phyloP scores from a whole-genome alignment of 352 stramenopile genomes.

The Pythium insidiosum region DNA sequence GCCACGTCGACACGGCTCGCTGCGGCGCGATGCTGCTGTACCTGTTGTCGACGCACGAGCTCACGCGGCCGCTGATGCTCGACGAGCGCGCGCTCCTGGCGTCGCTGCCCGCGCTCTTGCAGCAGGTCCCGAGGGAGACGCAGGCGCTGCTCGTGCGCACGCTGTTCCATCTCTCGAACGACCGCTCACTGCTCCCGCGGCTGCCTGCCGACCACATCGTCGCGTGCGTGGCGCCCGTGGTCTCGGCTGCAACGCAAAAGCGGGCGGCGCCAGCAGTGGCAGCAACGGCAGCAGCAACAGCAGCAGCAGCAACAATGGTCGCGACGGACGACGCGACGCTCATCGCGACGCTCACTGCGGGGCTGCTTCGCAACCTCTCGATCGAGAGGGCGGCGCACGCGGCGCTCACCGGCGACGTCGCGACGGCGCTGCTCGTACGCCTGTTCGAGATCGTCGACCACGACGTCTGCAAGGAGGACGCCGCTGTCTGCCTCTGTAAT shows the following conservation, averaged over 20 bases:
- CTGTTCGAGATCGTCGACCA: slow-evolving; percentile 41
- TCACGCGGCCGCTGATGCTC: slow-evolving; percentile 21
- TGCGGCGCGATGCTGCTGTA: slow-evolving; percentile 52
- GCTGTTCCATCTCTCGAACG: slow-evolving; percentile 57
- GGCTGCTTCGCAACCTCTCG: slow-evolving; percentile 48
- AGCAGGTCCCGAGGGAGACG: slow-evolving; percentile 20
- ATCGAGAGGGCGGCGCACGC: slow-evolving; percentile 24
- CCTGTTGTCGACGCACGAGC: slow-evolving; percentile 34
- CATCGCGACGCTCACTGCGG: slow-evolving; percentile 14
- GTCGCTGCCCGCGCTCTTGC: slow-evolving; percentile 24
- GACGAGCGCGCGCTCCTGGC: slow-evolving; percentile 12
- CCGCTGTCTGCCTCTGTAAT: slow-evolving; percentile 52
- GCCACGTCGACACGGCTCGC: slow-evolving; percentile 23
- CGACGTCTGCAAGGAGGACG: slow-evolving; percentile 32
- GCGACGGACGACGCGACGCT: neutral
- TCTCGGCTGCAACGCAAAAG: too few relatives aligned
- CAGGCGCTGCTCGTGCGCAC: slow-evolving; percentile 39
- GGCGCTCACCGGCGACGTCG: slow-evolving; percentile 26
- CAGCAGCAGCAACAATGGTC: neutral
- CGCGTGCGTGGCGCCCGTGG: slow-evolving; percentile 8
- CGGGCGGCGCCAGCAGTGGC: too few relatives aligned
- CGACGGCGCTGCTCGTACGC: slow-evolving; percentile 31
- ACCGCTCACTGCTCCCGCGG: slow-evolving; percentile 19
- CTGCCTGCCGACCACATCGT: slow-evolving; percentile 17
- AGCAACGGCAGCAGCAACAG: too few relatives aligned